A percentile compares a stretch with the other conserved stretches of the same genome.
These are phyloP conservation scores for Sphenostylis stenocarpa DNA, from an alignment of 306 rosid genomes.

Conservation along the genomic window DNA sequence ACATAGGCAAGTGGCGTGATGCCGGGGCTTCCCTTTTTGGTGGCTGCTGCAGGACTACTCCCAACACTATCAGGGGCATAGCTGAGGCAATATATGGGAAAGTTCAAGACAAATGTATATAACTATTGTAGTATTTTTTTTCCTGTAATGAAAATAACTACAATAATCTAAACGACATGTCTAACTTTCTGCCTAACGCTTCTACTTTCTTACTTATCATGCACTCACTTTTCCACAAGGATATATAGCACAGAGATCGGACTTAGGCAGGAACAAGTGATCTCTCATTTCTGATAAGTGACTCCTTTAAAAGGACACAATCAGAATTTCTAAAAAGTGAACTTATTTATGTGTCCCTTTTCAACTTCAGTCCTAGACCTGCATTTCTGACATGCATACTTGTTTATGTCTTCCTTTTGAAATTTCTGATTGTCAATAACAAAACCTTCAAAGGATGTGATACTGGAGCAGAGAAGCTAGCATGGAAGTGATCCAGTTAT, in stretches of 20 bases:
- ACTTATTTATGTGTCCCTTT: not conserved
- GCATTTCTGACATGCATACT: not conserved
- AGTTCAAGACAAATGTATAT: constrained; percentile 17
- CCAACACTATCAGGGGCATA: constrained; percentile 74
- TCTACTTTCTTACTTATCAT: not conserved
- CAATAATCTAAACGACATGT: not conserved
- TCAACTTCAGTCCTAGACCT: not conserved
- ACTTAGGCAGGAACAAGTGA: not conserved
- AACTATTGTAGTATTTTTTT: constrained; percentile 9
- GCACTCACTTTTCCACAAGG: not conserved
- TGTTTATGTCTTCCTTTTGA: too few relatives aligned
- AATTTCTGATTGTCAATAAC: not conserved
- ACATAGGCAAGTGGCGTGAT: constrained; percentile 70
- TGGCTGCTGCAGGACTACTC: constrained; percentile 95
- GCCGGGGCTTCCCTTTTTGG: constrained; percentile 87
- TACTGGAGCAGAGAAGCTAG: not conserved
- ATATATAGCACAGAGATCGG: not conserved
- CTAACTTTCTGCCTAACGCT: not conserved
- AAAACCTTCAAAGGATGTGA: not conserved
- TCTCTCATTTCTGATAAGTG: not conserved
- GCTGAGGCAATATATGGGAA: constrained; percentile 47
- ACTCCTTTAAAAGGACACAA: not conserved
- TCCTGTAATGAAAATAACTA: constrained; percentile 1
- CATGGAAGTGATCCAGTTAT: not conserved
- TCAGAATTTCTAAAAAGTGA: not conserved